Conservation (phyloP, 208 protist species). For the Lotmaria passim region DNA sequence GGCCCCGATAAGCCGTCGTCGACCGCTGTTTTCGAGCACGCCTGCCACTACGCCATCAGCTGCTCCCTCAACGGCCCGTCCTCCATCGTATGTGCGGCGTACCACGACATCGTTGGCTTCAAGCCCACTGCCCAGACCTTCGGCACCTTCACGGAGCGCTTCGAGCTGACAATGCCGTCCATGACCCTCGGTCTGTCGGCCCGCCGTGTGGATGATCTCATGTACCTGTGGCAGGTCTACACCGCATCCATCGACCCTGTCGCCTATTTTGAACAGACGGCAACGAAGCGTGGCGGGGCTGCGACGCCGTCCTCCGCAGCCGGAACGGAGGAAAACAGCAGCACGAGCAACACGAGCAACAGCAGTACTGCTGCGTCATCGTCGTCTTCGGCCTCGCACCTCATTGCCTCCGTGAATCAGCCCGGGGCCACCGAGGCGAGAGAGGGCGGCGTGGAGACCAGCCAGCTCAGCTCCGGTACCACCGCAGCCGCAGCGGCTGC, state of each 20-base stretch:
- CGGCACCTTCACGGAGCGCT: conserved; percentile 77
- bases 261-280: conserved; percentile 40
- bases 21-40: conserved; percentile 49
- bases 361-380: not conserved
- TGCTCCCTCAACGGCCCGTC: conserved; percentile 71
- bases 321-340: too few relatives aligned
- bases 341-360: not conserved
- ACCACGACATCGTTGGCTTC: conserved; percentile 82
- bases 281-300: not conserved
- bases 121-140: conserved; percentile 90
- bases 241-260: conserved; percentile 75
- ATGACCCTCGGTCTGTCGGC: conserved; percentile 84
- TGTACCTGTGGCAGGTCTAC: conserved; percentile 88
- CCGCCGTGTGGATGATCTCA: conserved; percentile 75
- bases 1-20: conserved; percentile 55
- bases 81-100: conserved; percentile 58
- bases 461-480: conserved; percentile 1
- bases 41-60: conserved; percentile 84
- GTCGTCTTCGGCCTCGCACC: conserved; percentile 2
- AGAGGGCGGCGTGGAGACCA: not conserved
- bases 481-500: conserved; percentile 9
- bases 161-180: conserved; percentile 64
- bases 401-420: not conserved
- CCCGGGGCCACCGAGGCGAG: not conserved
- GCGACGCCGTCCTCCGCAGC: not conserved